Conservation (phyloP, 2,329 filamentous ascomycete genomes). For the Colletotrichum viniferum region DNA sequence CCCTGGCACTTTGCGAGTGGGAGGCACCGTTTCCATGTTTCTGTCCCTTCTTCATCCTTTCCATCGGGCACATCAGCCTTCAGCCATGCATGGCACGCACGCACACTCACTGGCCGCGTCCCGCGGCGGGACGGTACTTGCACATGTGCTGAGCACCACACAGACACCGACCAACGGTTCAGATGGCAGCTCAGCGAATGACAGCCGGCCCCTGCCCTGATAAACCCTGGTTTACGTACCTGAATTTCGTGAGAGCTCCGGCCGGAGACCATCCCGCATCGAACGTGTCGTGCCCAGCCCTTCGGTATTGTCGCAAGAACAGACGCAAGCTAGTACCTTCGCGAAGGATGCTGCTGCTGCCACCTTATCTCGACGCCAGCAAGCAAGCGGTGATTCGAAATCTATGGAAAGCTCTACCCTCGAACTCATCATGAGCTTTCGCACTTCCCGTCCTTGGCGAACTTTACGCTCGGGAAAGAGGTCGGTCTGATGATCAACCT, state of each 20-base stretch:
- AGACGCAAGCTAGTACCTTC: neutral
- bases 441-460: neutral
- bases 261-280: slow-evolving; percentile 2
- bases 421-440: neutral
- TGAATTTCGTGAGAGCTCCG: slow-evolving; percentile 34
- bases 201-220: slow-evolving; percentile 2
- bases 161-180: slow-evolving; percentile 11
- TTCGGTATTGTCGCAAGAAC: neutral
- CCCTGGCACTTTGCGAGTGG: neutral
- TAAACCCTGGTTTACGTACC: slow-evolving; percentile 36
- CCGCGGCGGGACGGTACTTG: neutral
- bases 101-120: neutral
- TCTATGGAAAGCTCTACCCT: neutral
- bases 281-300: neutral
- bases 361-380: neutral
- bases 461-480: neutral
- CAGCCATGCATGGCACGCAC: neutral
- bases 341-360: neutral
- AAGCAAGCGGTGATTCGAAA: neutral
- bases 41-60: neutral
- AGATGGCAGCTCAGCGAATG: slow-evolving; percentile 23
- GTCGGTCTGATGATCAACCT: neutral
- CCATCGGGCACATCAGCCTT: neutral
- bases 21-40: neutral
- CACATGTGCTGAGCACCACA: neutral